These are phyloP conservation scores for Flueggea neowawraea DNA, from an alignment of 441 rosid species.

Conservation along the genomic window DNA sequence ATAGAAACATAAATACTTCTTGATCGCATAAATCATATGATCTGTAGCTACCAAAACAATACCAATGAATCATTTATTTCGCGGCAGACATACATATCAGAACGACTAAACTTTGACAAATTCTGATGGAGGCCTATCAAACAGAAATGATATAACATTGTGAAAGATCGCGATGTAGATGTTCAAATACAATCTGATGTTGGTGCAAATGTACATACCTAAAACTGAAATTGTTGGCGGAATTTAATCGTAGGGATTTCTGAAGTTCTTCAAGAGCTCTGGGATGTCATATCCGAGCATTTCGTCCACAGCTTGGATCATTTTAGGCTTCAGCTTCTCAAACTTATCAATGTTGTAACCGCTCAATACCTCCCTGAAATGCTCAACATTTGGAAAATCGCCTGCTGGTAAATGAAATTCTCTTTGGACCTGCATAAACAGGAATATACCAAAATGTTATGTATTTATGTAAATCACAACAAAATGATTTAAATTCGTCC, in stretches of 20 bases:
- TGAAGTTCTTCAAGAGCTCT: slow-evolving; percentile 71
- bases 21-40: too few relatives aligned
- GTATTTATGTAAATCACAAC: neutral
- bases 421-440: slow-evolving; percentile 63
- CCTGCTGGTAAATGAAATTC: slow-evolving; percentile 86
- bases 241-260: slow-evolving; percentile 66
- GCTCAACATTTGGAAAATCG: slow-evolving; percentile 88
- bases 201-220: neutral
- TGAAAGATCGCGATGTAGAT: too few relatives aligned
- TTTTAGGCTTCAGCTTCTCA: slow-evolving; percentile 86
- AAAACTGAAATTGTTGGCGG: neutral
- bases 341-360: slow-evolving; percentile 87
- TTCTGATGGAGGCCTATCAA: too few relatives aligned
- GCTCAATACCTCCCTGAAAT: slow-evolving; percentile 63
- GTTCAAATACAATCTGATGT: neutral
- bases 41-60: too few relatives aligned
- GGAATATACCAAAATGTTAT: neutral
- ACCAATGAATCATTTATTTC: too few relatives aligned
- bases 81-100: too few relatives aligned
- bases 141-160: too few relatives aligned
- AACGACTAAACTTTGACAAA: too few relatives aligned
- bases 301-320: slow-evolving; percentile 87
- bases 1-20: too few relatives aligned
- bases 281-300: slow-evolving; percentile 96
- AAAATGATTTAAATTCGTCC: neutral